Evolutionary conservation across 129 eudicot species (phyloP).

Genomic region (Silybum marianum): DNA sequence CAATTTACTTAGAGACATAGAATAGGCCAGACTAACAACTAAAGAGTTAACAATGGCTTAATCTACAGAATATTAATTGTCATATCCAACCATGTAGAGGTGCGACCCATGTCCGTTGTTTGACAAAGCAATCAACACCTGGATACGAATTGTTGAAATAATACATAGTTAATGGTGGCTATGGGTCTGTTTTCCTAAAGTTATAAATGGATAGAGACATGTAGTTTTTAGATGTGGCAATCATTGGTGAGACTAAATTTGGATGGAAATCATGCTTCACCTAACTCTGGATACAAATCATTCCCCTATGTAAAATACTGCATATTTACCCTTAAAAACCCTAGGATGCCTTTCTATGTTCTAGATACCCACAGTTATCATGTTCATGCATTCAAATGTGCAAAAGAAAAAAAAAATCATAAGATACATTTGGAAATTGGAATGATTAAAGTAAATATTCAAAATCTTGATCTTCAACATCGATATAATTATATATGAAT

Average conservation of each 20-base stretch:
- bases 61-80: background rate
- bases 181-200: background rate
- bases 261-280: background rate
- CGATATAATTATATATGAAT: background rate
- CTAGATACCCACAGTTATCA: background rate
- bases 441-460: background rate
- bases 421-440: background rate
- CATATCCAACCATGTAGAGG: background rate
- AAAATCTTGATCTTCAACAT: background rate
- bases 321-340: slow-evolving; percentile 10
- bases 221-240: background rate
- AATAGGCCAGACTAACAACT: background rate
- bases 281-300: slow-evolving; percentile 3
- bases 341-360: slow-evolving; percentile 4
- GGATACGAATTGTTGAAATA: background rate
- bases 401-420: background rate
- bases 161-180: background rate
- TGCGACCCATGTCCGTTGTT: background rate
- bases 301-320: background rate
- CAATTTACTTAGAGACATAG: background rate
- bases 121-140: background rate
- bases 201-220: background rate
- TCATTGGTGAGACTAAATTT: background rate
- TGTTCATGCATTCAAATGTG: background rate
- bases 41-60: background rate